Base-by-base conservation (phyloP, 192 early-diverging fungal genomes). In the Coemansia asiatica region DNA sequence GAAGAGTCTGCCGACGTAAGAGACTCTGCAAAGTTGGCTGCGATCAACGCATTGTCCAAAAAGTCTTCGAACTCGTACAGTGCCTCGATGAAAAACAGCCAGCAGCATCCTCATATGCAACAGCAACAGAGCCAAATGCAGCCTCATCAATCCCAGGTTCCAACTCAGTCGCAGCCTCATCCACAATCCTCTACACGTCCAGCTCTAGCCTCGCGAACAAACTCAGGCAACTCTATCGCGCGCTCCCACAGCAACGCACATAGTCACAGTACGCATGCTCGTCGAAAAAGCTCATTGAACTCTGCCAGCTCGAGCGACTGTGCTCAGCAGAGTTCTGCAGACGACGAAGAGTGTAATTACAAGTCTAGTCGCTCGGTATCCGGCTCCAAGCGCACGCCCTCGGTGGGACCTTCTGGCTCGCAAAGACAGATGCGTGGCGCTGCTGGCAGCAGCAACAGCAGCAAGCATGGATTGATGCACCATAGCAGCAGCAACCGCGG, bases 1-100 rank as follows among this genome's bases (percentile, higher is more conserved):
- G 77, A 78, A 25, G 67, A 78, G 13, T 72, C 70, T 23, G 74
- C 79, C 35, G 61, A 83, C 40, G 71, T 85, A 1, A 81, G 83
- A 1, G 85, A 82, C 18, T 83, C 85, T 0, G 73, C 60, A 15
- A 56, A 64, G 23, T 51, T 69, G 40, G 72, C 60, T 0, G 65
- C 65, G 0, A 59, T 63, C 36, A 63, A 60, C 38, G 54, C 27
- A 36, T 44, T 72, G 71, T 61, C 71, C 1, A 51, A 54, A 15
- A 57, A 58, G 55, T 46, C 54, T 2, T 22, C 68, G 0, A 53
- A 61, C 29, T 63, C 68, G 35, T 69, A 56, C 22, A 69, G 68
- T 47, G 38, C 61, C 19, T 58, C 54, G 9, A 31, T 28, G 58
- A 40, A 50, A 21, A 25, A 53, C 31, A 21, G 47, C 22, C 50